Base-by-base conservation (phyloP, 2,329 filamentous ascomycete genomes). In the Penicillium concentricum region DNA sequence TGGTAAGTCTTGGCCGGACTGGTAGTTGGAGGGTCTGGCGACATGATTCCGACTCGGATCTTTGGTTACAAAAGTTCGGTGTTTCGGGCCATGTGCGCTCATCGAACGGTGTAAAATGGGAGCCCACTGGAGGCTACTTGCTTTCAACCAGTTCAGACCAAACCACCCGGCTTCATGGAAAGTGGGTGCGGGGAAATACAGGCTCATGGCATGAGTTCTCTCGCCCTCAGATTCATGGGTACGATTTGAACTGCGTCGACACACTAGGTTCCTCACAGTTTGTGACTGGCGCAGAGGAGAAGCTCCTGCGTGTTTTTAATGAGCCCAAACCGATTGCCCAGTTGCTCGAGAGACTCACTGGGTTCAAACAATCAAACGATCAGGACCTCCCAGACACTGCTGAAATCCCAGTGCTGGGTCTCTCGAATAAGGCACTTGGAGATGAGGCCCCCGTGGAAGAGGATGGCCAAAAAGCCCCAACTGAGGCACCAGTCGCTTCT, bases 201-300 rank as follows among this genome's bases (percentile, higher is more conserved):
- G 68, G 65, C 39, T 91, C 91, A 12, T 99, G 94, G 94, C 93
- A 97, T 74, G 94, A 99, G 73, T 92, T 97, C 79, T 89, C 92
- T 1, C 83, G 94, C 48, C 94, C 94, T 4, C 94, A 99, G 72
- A 99, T 99, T 62, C 94, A 99, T 72, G 94, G 94, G 37, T 99
- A 99, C 73, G 93, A 99, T 72, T 82, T 99, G 53, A 99, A 97
- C 78, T 97, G 94, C 73, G 87, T 97, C 61, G 89, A 92, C 68
- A 84, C 87, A 0, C 80, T 97, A 5, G 87, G 85, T 8, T 75
- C 83, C 8, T 82, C 85, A 8, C 88, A 88, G 64, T 99, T 99
- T 70, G 88, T 97, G 22, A 96, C 92, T 2, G 94, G 94, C 7
- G 94, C 94, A 3, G 94, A 99, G 64, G 94, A 99, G 79, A 99